These are phyloP conservation scores for Phyllostachys edulis DNA, from an alignment of 176 grass and related monocot species.

Conservation along the genomic window DNA sequence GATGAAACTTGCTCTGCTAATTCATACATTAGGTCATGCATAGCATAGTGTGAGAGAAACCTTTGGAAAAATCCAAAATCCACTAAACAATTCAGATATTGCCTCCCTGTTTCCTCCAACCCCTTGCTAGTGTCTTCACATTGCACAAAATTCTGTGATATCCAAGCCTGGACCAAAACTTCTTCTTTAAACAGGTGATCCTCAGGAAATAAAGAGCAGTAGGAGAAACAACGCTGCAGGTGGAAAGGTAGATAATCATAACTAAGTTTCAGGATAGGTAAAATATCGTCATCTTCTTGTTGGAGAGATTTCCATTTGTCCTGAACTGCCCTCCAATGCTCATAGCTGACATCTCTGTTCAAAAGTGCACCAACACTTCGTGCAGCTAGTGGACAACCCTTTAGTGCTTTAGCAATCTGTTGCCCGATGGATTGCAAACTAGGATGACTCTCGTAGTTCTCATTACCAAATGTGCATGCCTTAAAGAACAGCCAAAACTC, in stretches of 20 bases:
- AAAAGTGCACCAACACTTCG: too few relatives aligned
- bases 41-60: not conserved
- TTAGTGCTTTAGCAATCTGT: too few relatives aligned
- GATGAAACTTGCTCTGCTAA: constrained; percentile 21
- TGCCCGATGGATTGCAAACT: too few relatives aligned
- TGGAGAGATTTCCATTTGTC: too few relatives aligned
- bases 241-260: constrained; percentile 26
- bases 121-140: not conserved
- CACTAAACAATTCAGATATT: constrained; percentile 33
- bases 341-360: too few relatives aligned
- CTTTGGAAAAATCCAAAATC: constrained; percentile 22
- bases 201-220: constrained; percentile 32
- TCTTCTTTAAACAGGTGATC: not conserved
- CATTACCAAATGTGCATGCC: too few relatives aligned
- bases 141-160: constrained; percentile 47
- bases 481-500: too few relatives aligned
- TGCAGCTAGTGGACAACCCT: too few relatives aligned
- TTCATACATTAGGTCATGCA: constrained; percentile 50
- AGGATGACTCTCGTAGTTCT: too few relatives aligned
- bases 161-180: constrained; percentile 39
- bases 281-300: not conserved
- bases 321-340: too few relatives aligned
- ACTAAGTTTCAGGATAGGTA: constrained; percentile 32
- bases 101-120: constrained; percentile 36
- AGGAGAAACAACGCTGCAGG: constrained; percentile 23